phyloP scores from a whole-genome alignment of 139 green algal species.

The Picochlorum sp. region DNA sequence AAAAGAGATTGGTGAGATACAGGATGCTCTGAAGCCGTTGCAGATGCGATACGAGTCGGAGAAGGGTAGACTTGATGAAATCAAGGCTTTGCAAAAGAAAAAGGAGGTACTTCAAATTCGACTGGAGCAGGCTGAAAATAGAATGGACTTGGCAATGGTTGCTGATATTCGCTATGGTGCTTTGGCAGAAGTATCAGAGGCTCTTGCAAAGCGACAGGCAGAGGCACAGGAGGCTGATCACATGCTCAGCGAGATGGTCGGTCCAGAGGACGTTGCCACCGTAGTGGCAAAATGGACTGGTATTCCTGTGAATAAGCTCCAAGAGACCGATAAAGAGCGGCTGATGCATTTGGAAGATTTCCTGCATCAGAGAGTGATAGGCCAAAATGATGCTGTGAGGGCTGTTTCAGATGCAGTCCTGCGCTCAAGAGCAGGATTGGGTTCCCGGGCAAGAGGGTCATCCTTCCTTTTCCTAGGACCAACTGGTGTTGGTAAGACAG shows the following conservation, averaged over 20 bases:
- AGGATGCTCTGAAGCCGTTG: conserved; percentile 73
- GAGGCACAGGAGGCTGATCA: conserved; percentile 26
- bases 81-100: conserved; percentile 53
- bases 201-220: conserved; percentile 34
- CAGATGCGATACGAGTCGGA: conserved; percentile 65
- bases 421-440: conserved; percentile 57
- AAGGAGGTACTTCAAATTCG: conserved; percentile 60
- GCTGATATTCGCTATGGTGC: conserved; percentile 55
- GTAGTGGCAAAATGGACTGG: conserved; percentile 85
- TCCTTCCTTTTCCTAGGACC: conserved; percentile 91
- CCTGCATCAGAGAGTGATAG: conserved; percentile 52
- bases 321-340: conserved; percentile 49
- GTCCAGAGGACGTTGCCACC: conserved; percentile 59
- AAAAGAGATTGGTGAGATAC: conserved; percentile 57
- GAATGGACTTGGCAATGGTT: conserved; percentile 61
- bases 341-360: conserved; percentile 38
- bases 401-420: conserved; percentile 54
- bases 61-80: conserved; percentile 65
- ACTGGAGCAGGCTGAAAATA: conserved; percentile 61
- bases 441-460: conserved; percentile 39
- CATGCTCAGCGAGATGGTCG: conserved; percentile 81
- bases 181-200: conserved; percentile 69
- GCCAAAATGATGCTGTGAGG: conserved; percentile 39
- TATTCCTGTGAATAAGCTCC: conserved; percentile 70
- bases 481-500: conserved; percentile 76